Conservation (phyloP, 768 basidiomycete genomes). For the Tulasnella sp. region DNA sequence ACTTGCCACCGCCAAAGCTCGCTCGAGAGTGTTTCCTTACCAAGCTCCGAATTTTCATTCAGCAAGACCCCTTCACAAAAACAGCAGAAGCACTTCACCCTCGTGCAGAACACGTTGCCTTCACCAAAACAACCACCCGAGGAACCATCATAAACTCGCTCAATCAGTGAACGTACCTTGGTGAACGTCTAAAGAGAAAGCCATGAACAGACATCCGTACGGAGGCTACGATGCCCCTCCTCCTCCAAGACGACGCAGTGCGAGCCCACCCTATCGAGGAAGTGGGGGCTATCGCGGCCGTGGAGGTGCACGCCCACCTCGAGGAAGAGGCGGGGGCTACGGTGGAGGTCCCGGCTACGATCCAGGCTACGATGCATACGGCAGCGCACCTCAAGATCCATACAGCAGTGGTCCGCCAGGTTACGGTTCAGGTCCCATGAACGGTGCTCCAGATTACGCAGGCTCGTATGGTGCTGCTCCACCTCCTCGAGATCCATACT, state of each 20-base stretch:
- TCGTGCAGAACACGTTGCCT: constrained; percentile 23
- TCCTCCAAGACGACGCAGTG: constrained; percentile 56
- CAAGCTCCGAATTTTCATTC: constrained; percentile 11
- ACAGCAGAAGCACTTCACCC: constrained; percentile 8
- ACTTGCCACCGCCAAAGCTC: not conserved
- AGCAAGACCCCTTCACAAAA: not conserved
- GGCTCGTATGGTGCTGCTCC: constrained; percentile 16
- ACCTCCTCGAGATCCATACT: constrained; percentile 27
- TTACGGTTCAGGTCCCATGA: constrained; percentile 24
- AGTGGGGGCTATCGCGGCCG: constrained; percentile 51
- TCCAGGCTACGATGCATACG: constrained; percentile 30
- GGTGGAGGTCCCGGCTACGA: constrained; percentile 51
- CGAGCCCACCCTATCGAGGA: constrained; percentile 51
- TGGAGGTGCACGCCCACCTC: constrained; percentile 55
- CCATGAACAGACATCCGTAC: constrained; percentile 91
- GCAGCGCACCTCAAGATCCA: constrained; percentile 25
- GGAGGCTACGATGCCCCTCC: constrained; percentile 67
- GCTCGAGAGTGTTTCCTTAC: not conserved
- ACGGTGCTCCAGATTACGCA: constrained; percentile 25
- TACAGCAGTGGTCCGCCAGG: not conserved
- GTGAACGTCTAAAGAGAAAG: constrained; percentile 40
- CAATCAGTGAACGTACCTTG: constrained; percentile 12
- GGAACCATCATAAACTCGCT: constrained; percentile 30
- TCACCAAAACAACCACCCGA: constrained; percentile 18
- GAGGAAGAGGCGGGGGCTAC: constrained; percentile 49